Evolutionary conservation across 208 protist species (phyloP).

Genomic region (Blechomonas ayalai): DNA sequence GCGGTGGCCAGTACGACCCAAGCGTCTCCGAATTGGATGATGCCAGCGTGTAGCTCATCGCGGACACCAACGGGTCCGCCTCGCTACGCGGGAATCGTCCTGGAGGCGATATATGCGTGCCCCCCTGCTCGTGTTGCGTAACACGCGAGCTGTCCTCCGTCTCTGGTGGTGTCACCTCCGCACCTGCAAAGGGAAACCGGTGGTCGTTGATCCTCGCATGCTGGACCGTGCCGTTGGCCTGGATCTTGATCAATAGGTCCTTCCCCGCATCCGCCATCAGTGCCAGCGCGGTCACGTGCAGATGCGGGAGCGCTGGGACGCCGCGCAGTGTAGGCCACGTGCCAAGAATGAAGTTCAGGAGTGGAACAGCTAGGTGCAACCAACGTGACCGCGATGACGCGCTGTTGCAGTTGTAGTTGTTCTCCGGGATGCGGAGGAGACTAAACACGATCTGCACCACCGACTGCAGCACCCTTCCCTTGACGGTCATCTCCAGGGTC

Average conservation of each 20-base stretch:
- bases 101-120: no score
- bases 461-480: slow-evolving; percentile 13
- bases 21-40: no score
- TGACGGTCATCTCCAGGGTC: slow-evolving; percentile 5
- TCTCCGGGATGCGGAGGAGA: slow-evolving; percentile 19
- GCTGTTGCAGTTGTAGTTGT: slow-evolving; percentile 14
- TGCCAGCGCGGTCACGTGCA: slow-evolving; percentile 20
- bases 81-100: no score
- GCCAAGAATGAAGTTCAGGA: slow-evolving; percentile 31
- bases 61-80: no score
- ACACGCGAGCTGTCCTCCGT: no score
- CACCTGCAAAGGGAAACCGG: no score
- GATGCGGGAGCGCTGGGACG: slow-evolving; percentile 20
- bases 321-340: slow-evolving; percentile 23
- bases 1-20: no score
- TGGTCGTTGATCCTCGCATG: neutral
- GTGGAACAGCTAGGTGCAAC: slow-evolving; percentile 11
- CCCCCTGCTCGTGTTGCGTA: no score
- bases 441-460: slow-evolving; percentile 21
- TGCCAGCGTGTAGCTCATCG: no score
- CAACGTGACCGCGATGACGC: neutral
- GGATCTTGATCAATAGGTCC: slow-evolving; percentile 13
- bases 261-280: slow-evolving; percentile 17
- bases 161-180: no score
- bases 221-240: neutral